Evolutionary conservation across 225 moss, liverwort and hornwort genomes (phyloP).

Genomic region (Sphagnum contortum): DNA sequence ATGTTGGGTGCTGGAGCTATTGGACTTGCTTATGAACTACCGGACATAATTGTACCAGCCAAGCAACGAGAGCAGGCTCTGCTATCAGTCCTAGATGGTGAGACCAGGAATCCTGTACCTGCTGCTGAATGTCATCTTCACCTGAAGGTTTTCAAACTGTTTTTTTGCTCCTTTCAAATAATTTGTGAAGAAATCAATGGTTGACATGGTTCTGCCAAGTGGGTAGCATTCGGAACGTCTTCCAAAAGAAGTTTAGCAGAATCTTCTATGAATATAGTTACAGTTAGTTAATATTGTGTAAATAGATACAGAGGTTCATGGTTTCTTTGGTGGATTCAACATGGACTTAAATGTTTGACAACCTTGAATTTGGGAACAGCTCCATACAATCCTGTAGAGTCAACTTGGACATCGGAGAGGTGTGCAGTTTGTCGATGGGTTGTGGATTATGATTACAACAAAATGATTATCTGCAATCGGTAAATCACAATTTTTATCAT

Average conservation of each 20-base stretch:
- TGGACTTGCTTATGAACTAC: constrained; percentile 86
- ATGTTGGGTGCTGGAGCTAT: constrained; percentile 69
- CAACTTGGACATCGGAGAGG: constrained; percentile 93
- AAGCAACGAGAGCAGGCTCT: constrained; percentile 77
- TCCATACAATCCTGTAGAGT: constrained; percentile 67
- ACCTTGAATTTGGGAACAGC: constrained; percentile 21
- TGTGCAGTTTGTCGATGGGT: constrained; percentile 99
- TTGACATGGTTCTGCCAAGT: too few species aligned
- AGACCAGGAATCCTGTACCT: constrained; percentile 3
- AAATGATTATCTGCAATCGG: constrained; percentile 98
- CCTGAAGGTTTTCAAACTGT: too few species aligned
- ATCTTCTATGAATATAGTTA: too few species aligned
- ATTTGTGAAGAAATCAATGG: too few species aligned
- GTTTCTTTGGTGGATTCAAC: too few species aligned
- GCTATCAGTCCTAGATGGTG: constrained; percentile 71
- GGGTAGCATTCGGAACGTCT: too few species aligned
- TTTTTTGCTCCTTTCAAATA: too few species aligned
- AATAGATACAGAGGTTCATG: too few species aligned
- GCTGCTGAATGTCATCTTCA: too few species aligned
- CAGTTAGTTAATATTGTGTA: too few species aligned
- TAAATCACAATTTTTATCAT: constrained; percentile 11
- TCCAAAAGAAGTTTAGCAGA: too few species aligned
- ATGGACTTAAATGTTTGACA: too few species aligned
- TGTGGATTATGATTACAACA: constrained; percentile 96
- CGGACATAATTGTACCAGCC: constrained; percentile 60